Conservation (phyloP, 495 filamentous ascomycete genomes). For the Lophiotrema nucula region DNA sequence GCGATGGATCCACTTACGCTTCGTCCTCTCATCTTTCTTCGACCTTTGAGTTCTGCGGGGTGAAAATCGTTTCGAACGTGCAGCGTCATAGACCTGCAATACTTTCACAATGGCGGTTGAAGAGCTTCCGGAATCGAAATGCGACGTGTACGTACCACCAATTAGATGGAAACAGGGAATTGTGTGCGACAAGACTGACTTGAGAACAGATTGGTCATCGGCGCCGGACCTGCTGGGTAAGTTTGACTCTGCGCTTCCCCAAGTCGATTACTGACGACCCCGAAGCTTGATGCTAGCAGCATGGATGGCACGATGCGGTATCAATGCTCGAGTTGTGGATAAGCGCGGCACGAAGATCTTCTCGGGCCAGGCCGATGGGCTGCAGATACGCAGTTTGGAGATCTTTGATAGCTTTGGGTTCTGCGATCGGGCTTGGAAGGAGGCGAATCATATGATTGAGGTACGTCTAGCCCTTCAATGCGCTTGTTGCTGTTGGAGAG, state of each 20-base stretch:
- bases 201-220: constrained; percentile 51
- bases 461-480: too few species aligned
- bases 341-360: constrained; percentile 56
- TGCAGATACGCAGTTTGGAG: constrained; percentile 59
- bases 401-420: constrained; percentile 68
- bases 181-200: neutral
- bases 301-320: constrained; percentile 61
- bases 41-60: too few species aligned
- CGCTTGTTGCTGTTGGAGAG: constrained; percentile 37
- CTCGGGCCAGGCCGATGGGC: constrained; percentile 62
- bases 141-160: constrained; percentile 30
- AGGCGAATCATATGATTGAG: constrained; percentile 51
- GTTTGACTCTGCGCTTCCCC: neutral
- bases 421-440: constrained; percentile 58
- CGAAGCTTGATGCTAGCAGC: constrained; percentile 59
- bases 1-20: too few species aligned
- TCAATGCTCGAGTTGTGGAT: constrained; percentile 61
- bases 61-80: too few species aligned
- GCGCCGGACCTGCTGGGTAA: constrained; percentile 63
- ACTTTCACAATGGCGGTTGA: neutral
- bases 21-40: too few species aligned
- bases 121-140: constrained; percentile 26
- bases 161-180: neutral
- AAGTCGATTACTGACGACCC: neutral
- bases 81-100: too few species aligned